Percentiles rank a stretch among this genome's conserved stretches.
Conservation (phyloP, 2,329 filamentous ascomycete species). For the Aureobasidium pullulans region DNA sequence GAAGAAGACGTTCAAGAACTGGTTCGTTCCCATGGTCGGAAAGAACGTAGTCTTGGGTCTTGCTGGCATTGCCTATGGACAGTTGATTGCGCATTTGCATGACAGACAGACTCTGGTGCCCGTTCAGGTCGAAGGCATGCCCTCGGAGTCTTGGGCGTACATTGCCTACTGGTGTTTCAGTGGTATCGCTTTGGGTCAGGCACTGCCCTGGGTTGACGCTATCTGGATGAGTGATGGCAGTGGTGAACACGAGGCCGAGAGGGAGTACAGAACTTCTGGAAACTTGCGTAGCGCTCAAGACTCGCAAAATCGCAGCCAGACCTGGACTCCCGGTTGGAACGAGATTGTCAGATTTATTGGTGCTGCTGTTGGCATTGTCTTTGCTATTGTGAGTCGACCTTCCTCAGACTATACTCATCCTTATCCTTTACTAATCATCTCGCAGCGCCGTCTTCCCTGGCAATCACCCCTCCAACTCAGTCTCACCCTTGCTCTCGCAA, state of each 20-base stretch:
- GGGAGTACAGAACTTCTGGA: constrained; percentile 17
- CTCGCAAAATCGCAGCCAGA: constrained; percentile 18
- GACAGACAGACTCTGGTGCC: constrained; percentile 58
- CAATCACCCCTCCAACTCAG: constrained; percentile 91
- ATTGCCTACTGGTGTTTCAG: constrained; percentile 73
- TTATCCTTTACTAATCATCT: constrained; percentile 8
- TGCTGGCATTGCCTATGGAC: constrained; percentile 76
- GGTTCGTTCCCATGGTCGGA: constrained; percentile 37
- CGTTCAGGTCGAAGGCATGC: constrained; percentile 51
- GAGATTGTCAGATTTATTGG: constrained; percentile 61
- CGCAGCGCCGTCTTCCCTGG: constrained; percentile 81
- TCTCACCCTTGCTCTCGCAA: constrained; percentile 78
- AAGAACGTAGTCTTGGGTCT: constrained; percentile 56
- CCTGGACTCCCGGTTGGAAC: constrained; percentile 60
- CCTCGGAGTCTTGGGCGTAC: constrained; percentile 56
- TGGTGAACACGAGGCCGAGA: constrained; percentile 32
- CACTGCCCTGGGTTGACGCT: constrained; percentile 78
- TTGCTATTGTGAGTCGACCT: constrained; percentile 66
- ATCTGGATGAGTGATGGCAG: constrained; percentile 50
- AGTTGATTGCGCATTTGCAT: constrained; percentile 73
- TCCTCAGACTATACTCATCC: background rate
- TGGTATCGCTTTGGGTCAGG: constrained; percentile 67
- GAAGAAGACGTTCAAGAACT: constrained; percentile 22
- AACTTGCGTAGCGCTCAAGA: constrained; percentile 1
- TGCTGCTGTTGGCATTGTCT: constrained; percentile 66